Conservation (phyloP, 1,284 basidiomycete species). For the Sporisorium graminicola region DNA sequence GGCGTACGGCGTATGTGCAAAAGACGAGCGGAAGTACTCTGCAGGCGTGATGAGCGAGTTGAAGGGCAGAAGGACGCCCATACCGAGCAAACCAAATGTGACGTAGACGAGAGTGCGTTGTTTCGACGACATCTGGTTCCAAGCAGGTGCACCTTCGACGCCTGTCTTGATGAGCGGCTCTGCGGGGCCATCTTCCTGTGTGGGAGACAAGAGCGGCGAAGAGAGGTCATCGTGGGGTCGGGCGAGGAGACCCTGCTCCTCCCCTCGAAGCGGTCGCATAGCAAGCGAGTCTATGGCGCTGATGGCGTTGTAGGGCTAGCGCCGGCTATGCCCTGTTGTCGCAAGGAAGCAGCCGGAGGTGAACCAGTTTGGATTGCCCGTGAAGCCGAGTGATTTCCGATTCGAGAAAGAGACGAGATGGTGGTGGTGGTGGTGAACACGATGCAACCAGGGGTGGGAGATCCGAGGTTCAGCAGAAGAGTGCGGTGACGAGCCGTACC, state of each 20-base stretch:
- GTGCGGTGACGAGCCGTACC: no score
- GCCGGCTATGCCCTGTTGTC: neutral
- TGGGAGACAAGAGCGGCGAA: conserved; percentile 22
- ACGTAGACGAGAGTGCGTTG: conserved; percentile 41
- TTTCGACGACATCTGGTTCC: conserved; percentile 30
- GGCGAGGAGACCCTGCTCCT: conserved; percentile 47
- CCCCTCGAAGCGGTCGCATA: conserved; percentile 42
- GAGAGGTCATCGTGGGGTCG: conserved; percentile 21
- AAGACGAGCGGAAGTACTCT: conserved; percentile 61
- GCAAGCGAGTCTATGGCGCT: conserved; percentile 35
- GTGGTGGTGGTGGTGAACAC: neutral
- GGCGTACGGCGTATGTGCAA: conserved; percentile 43
- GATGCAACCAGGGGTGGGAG: no score
- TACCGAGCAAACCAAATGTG: conserved; percentile 50
- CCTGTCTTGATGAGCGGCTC: conserved; percentile 49
- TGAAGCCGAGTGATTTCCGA: neutral
- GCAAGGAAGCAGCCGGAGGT: neutral
- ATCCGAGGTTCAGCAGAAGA: no score
- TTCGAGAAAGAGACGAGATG: neutral
- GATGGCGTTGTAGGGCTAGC: neutral
- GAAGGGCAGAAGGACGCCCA: conserved; percentile 52
- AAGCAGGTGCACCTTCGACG: conserved; percentile 47
- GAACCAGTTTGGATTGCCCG: neutral
- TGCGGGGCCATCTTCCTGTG: conserved; percentile 29
- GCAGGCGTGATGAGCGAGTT: conserved; percentile 66